phyloP scores from a whole-genome alignment of 2,329 filamentous ascomycete genomes.

The Monilinia aucupariae region DNA sequence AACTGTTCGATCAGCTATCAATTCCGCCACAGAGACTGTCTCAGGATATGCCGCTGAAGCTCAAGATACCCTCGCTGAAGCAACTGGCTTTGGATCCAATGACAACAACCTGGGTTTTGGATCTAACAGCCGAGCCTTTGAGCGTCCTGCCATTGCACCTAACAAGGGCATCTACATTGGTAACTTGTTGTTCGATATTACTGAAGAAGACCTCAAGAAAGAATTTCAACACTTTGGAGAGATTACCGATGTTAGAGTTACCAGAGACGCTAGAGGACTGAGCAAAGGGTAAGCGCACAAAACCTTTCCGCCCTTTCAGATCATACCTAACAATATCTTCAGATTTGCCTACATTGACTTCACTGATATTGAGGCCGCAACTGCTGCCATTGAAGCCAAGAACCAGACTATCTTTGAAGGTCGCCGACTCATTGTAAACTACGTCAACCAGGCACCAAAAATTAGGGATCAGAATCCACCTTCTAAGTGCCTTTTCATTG shows the following conservation, averaged over 20 bases:
- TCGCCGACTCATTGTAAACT: conserved; percentile 58
- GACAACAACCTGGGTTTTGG: conserved; percentile 1
- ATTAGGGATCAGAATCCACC: conserved; percentile 40
- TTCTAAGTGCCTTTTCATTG: conserved; percentile 69
- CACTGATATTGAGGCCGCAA: conserved; percentile 47
- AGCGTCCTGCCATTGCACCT: conserved; percentile 10
- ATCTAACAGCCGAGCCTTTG: no score
- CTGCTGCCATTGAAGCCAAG: conserved; percentile 50
- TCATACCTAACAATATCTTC: conserved; percentile 7
- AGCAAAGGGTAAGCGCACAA: conserved; percentile 59
- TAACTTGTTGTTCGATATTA: conserved; percentile 66
- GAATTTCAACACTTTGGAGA: conserved; percentile 55
- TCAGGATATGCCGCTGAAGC: conserved; percentile 15
- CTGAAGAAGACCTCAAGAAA: conserved; percentile 51
- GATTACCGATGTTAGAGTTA: conserved; percentile 48
- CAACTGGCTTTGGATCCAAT: conserved; percentile 14
- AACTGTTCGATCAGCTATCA: conserved; percentile 25
- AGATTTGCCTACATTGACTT: conserved; percentile 66
- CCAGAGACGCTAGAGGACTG: conserved; percentile 56
- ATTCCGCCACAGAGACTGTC: conserved; percentile 23
- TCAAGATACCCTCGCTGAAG: conserved; percentile 14
- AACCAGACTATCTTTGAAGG: conserved; percentile 59
- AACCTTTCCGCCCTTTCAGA: conserved; percentile 6
- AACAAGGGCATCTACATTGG: conserved; percentile 53
- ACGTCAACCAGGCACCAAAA: conserved; percentile 34